Percentiles rank a stretch among this genome's conserved stretches.
phyloP scores from a whole-genome alignment of 805 yeast species.

The Hemisphaericaspora nanyangensis region DNA sequence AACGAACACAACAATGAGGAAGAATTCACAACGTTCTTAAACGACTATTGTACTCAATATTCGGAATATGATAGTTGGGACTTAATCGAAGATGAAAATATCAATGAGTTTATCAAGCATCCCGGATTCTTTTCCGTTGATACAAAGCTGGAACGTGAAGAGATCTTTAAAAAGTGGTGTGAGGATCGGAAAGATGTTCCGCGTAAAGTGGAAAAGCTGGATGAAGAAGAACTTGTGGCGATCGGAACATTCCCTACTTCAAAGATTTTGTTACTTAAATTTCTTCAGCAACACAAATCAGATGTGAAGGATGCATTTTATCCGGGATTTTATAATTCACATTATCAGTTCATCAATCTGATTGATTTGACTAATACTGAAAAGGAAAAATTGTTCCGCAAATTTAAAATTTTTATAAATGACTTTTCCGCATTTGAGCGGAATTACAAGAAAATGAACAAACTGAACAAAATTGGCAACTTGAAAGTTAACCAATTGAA shows the following conservation, averaged over 20 bases:
- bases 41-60: conserved; percentile 19
- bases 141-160: conserved; percentile 16
- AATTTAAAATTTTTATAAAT: conserved; percentile 22
- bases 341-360: conserved; percentile 11
- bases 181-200: conserved; percentile 4
- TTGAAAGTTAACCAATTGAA: conserved; percentile 26
- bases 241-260: conserved; percentile 18
- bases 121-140: conserved; percentile 27
- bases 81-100: conserved; percentile 33
- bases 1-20: conserved; percentile 9
- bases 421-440: conserved; percentile 29
- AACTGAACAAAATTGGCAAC: conserved; percentile 16
- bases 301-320: conserved; percentile 24
- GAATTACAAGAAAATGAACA: conserved; percentile 14
- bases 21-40: conserved; percentile 23
- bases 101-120: conserved; percentile 20
- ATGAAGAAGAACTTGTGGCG: conserved; percentile 5
- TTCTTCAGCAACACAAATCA: conserved; percentile 26
- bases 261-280: conserved; percentile 16
- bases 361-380: conserved; percentile 13
- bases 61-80: conserved; percentile 36
- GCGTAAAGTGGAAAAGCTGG: not conserved
- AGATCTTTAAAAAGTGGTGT: conserved; percentile 25
- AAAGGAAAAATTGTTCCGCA: conserved; percentile 22
- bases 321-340: conserved; percentile 21